Evolutionary conservation across 2,329 filamentous ascomycete species (phyloP), one percentile per base, ranked within the genome.

Genomic region (Verticillium alfalfae): DNA sequence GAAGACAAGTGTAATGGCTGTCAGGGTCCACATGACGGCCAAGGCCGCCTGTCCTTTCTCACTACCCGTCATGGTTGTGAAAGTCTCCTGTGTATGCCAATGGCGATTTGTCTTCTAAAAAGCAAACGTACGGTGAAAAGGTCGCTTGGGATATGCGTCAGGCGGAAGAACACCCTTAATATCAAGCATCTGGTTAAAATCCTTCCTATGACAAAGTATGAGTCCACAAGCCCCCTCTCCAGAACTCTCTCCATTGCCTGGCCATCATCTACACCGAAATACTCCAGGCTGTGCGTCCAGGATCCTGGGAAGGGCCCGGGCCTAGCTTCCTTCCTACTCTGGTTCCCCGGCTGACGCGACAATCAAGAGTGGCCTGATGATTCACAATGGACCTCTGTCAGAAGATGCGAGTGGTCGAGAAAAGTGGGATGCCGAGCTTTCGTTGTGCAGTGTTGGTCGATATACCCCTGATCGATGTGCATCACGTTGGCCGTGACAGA

Each of bases 21-120:
- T 66, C 57, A 71, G 26, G 7, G 65, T 31, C 70, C 70, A 72
- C 67, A 72, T 72, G 59, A 72, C 67, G 34, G 34, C 26, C 31
- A 61, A 26, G n/a, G 38, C 55, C 54, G n/a, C 18, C n/a, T 34
- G 54, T n/a, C 54, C 59, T 2, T 57, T 52, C 31, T 56, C 59
- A n/a, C 55, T 56, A 15, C 36, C 34, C 4, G 59, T 5, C 59
- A 61, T 61, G 12, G 6, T 36, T 37, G 37, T 1, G 8, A 4
- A 26, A 52, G 18, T 31, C 26, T 26, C 26, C 26, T 26, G 26
- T 26, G 26, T 26, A 26, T 26, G 1, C 5, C 26, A 26, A 26
- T 26, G 26, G 5, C 26, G 26, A 26, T 26, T 26, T 26, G 26
- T 26, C 26, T 26, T 26, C 22, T 26, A 5, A 26, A 26, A 26